phyloP scores from a whole-genome alignment of 2,329 filamentous ascomycete species.

The Xylaria sp. region DNA sequence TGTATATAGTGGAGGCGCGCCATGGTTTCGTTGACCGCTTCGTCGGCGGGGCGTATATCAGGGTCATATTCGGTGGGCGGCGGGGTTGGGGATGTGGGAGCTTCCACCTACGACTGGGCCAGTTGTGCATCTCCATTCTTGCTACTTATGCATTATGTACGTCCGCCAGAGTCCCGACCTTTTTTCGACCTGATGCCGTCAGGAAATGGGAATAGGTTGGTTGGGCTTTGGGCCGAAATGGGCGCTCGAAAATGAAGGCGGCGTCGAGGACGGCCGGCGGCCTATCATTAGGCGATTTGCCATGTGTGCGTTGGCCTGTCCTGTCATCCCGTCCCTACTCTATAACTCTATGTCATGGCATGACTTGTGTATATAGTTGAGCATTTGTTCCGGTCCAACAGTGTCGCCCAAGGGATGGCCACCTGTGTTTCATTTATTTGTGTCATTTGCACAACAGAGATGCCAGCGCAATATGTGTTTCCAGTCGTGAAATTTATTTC shows the following conservation, averaged over 20 bases:
- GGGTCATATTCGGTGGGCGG: conserved; percentile 1
- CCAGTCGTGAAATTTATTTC: conserved; percentile 2
- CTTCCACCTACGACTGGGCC: conserved; percentile 19
- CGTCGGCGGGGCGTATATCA: background rate
- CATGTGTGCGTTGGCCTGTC: conserved; percentile 12
- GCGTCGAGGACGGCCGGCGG: background rate
- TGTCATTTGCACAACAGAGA: conserved; percentile 13
- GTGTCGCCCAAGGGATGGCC: background rate
- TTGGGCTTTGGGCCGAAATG: conserved; percentile 26
- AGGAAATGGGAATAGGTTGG: background rate
- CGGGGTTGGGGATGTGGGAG: conserved; percentile 12
- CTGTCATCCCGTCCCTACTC: background rate
- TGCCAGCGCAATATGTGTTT: background rate
- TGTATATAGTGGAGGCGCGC: conserved; percentile 16
- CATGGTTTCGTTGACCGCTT: conserved; percentile 13
- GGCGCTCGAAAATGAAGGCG: conserved; percentile 7
- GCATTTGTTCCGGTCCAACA: conserved; percentile 4
- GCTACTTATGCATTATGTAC: conserved; percentile 19
- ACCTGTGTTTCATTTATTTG: conserved; percentile 12
- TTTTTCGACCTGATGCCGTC: conserved; percentile 19
- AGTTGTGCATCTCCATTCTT: conserved; percentile 10
- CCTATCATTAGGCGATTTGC: conserved; percentile 17
- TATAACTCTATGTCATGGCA: background rate
- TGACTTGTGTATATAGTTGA: background rate
- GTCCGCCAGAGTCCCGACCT: background rate